Evolutionary conservation across 129 eudicot species (phyloP), one percentile per base, ranked within the genome.

Genomic region (Flaveria sonorensis): DNA sequence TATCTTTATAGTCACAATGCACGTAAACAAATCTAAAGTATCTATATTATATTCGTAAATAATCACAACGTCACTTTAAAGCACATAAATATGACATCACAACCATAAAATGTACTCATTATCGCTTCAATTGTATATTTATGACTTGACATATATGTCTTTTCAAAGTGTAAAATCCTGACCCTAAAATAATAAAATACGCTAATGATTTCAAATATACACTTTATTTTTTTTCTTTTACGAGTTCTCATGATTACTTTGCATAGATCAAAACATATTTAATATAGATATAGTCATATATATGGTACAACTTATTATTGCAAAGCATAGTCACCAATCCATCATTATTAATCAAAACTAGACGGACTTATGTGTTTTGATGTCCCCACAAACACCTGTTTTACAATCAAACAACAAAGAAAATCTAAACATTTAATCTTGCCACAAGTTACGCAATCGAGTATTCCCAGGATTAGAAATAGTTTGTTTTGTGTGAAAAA

Each of bases 371-470:
- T 24, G n/a, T 24, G 66, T 60, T 60, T 23, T 36, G 28, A 20
- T 79, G 83, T 48, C 73, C 72, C 67, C 65, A 79, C 78, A 79
- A 72, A 71, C 48, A 53, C n/a, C 73, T 72, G 42, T 16, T 32
- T 32, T 59, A 39, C 77, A 60, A 79, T 32, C 42, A 19, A 60
- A 78, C 53, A 14, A 59, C 56, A 8, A 68, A 20, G 16, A 36
- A 66, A 76, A 42, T 77, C 30, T 36, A 68, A 57, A 10, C 53
- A 68, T 68, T 21, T 40, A 60, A 79, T 79, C 72, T 79, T 61
- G 46, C 64, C 77, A 71, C 71, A 30, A 46, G 16, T 61, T 47
- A 68, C 57, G 75, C 69, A 55, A 77, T 68, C 45, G 8, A 68
- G 71, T 36, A 12, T 19, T 52, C 5, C 14, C 23, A 56, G 11